Evolutionary conservation across 139 green algal species (phyloP), one percentile per base, ranked within the genome.

Genomic region (Chlorella ohadii): DNA sequence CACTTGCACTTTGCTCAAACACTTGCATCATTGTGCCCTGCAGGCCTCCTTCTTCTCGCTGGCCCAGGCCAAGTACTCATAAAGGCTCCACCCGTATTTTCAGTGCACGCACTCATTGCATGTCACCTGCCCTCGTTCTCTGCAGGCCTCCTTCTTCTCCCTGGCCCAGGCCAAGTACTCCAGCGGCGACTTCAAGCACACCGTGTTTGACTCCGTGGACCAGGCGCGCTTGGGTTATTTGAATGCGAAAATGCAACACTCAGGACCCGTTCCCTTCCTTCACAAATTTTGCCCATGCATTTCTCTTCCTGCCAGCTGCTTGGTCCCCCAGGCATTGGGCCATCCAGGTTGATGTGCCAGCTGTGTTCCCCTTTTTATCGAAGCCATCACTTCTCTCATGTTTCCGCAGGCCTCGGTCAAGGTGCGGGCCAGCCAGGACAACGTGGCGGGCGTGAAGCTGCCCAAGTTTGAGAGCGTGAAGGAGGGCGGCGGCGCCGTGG

Each of bases 361-460:
- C n/a, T n/a, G n/a, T n/a, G n/a, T n/a, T n/a, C n/a, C n/a, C n/a
- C n/a, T n/a, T n/a, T n/a, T n/a, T n/a, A n/a, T n/a, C n/a, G n/a
- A n/a, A n/a, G n/a, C n/a, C n/a, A n/a, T n/a, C n/a, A n/a, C n/a
- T n/a, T n/a, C n/a, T n/a, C n/a, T n/a, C n/a, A n/a, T n/a, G n/a
- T n/a, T n/a, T 22, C 51, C 20, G 76, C 73, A 85, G 74, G 88
- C 89, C 19, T 78, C 80, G 28, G 63, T 95, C 6, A 82, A 84
- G 41, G 93, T 98, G 47, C 82, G 87, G 51, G 84, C 94, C 0
- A 77, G 47, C 57, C 87, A 92, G 67, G 97, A 99, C 83, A 99
- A 99, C 80, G 96, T 99, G n/a, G 97, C 97, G 22, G 90, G 97
- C 65, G 97, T 99, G 28, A 97, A 96, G 84, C 94, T 99, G 41